These are phyloP conservation scores for Claviceps pazoutovae DNA, from an alignment of 2,329 filamentous ascomycete species.

Conservation along the genomic window DNA sequence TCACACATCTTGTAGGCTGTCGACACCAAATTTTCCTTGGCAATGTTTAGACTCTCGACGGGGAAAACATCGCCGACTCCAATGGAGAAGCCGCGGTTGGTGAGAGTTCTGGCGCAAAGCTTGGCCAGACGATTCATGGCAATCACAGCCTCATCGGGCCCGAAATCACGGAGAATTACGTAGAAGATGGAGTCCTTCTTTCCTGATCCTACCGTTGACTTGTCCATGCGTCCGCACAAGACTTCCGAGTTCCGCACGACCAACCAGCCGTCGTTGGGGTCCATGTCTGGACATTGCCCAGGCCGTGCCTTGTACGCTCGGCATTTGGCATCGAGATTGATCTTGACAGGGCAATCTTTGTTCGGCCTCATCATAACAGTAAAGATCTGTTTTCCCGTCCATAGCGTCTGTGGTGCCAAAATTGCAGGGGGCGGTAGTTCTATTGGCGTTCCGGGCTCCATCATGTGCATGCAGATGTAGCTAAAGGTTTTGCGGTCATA, in stretches of 20 bases:
- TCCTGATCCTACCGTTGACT: constrained; percentile 87
- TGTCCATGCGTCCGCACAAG: constrained; percentile 97
- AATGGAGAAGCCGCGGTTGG: constrained; percentile 89
- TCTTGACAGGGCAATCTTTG: constrained; percentile 62
- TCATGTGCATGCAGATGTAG: constrained; percentile 88
- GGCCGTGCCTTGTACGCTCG: constrained; percentile 19
- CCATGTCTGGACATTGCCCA: constrained; percentile 52
- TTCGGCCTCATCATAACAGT: constrained; percentile 85
- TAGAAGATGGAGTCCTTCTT: constrained; percentile 99
- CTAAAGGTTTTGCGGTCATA: constrained; percentile 80
- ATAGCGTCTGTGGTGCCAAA: constrained; percentile 70
- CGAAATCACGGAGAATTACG: constrained; percentile 88
- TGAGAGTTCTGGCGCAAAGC: constrained; percentile 75
- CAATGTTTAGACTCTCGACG: constrained; percentile 50
- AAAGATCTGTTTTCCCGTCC: constrained; percentile 97
- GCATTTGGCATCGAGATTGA: constrained; percentile 89
- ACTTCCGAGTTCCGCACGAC: constrained; percentile 93
- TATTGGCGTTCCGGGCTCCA: constrained; percentile 61
- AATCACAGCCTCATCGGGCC: constrained; percentile 71
- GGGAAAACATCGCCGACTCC: constrained; percentile 92
- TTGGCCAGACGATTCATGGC: constrained; percentile 92
- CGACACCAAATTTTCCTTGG: constrained; percentile 64
- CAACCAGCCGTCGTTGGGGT: constrained; percentile 78
- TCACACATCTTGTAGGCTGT: constrained; percentile 71
- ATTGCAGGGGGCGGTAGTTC: constrained; percentile 81